Percentiles rank a stretch among this genome's conserved stretches.
These are phyloP conservation scores for Claviceps sp. DNA, from an alignment of 2,329 filamentous ascomycete species.

Conservation along the genomic window DNA sequence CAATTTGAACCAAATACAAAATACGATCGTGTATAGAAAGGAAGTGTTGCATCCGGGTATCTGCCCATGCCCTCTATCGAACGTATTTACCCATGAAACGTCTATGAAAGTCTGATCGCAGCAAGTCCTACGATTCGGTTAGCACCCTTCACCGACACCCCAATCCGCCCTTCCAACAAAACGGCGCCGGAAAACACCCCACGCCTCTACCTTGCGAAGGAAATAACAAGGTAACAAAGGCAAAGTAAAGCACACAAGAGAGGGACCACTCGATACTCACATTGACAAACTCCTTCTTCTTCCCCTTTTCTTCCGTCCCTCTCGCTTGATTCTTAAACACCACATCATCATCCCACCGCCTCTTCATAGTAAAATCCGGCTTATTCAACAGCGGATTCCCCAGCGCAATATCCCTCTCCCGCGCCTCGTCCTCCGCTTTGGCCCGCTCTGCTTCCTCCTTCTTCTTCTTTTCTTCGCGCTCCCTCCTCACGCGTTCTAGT, in stretches of 20 bases:
- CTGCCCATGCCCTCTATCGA: constrained; percentile 22
- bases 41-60: constrained; percentile 11
- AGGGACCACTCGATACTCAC: constrained; percentile 31
- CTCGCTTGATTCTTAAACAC: constrained; percentile 98
- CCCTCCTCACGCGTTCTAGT: constrained; percentile 82
- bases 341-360: constrained; percentile 94
- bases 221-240: not conserved
- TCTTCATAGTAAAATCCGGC: constrained; percentile 77
- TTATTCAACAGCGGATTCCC: constrained; percentile 90
- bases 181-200: not conserved
- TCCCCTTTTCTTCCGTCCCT: constrained; percentile 81
- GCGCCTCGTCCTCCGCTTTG: constrained; percentile 68
- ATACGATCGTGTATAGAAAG: not conserved
- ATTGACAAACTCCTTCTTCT: constrained; percentile 95
- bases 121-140: constrained; percentile 46
- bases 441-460: constrained; percentile 59
- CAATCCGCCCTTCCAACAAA: not conserved
- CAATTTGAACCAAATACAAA: not conserved
- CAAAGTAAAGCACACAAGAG: not conserved
- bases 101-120: constrained; percentile 94
- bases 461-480: constrained; percentile 35
- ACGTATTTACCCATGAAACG: constrained; percentile 77
- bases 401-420: constrained; percentile 77
- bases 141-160: not conserved
- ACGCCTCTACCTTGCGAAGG: not conserved